Percentiles rank a stretch among this genome's conserved stretches.
phyloP scores from a whole-genome alignment of 164 flowering plant genomes.

The Annona cherimola region DNA sequence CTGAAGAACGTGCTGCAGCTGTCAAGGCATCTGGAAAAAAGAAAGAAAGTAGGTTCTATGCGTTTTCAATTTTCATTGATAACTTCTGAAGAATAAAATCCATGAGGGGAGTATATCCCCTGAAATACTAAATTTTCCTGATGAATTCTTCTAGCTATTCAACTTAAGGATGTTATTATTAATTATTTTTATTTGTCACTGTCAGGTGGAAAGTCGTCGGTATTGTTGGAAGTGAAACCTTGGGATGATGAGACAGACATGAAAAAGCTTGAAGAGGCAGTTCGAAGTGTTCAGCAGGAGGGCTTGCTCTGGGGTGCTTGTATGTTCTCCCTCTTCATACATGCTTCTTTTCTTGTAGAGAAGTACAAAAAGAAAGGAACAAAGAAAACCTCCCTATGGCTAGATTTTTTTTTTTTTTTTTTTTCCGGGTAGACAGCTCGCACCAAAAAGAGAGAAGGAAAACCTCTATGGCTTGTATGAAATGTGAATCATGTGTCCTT shows the following conservation, averaged over 20 bases:
- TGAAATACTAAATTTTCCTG: background rate
- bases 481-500: background rate
- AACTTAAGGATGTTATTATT: background rate
- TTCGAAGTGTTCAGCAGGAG: constrained; percentile 18
- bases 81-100: background rate
- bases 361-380: background rate
- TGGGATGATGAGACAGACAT: constrained; percentile 26
- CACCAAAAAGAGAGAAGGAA: background rate
- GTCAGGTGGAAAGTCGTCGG: background rate
- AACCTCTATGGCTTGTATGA: background rate
- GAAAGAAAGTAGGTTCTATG: constrained; percentile 69
- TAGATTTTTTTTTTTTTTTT: background rate
- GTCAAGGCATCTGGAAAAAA: constrained; percentile 74
- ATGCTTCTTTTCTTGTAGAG: background rate
- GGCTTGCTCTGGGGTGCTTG: constrained; percentile 63
- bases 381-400: background rate
- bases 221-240: constrained; percentile 21
- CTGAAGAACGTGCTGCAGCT: constrained; percentile 85
- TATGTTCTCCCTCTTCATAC: constrained; percentile 21
- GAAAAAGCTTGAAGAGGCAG: constrained; percentile 19
- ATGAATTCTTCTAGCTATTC: background rate
- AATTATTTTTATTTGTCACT: background rate
- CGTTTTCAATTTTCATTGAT: background rate
- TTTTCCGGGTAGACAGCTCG: background rate
- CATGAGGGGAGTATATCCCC: background rate